Base-by-base conservation (phyloP, 164 flowering plant species). In the Aristolochia fimbriata region DNA sequence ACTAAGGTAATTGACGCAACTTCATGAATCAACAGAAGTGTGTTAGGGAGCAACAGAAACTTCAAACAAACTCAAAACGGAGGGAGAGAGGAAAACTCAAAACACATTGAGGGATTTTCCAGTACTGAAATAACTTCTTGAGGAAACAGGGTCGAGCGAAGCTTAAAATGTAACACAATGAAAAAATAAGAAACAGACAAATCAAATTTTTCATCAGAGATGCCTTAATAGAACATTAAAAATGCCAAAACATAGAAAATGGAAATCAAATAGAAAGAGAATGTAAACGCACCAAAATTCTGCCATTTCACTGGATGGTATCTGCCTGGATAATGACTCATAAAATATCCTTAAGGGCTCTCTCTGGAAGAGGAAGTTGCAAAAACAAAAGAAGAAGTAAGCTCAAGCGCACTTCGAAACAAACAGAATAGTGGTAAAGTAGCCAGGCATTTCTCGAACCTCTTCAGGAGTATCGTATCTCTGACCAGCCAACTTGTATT, bases 261-360 rank as follows among this genome's bases (percentile, higher is more conserved):
- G 4, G 30, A 1, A 49, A 24, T 30, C 16, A 12, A 48, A 17
- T 27, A 43, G 52, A 47, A n/a, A 49, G 9, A 45, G 22, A 50
- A 15, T 51, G 49, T 22, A 2, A 61, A 68, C 94, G 65, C 68
- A 93, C 97, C 99, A 93, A 71, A 93, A 81, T 65, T 86, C 97
- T 47, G 96, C 99, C 99, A 93, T 93, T 78, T 90, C 95, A 70
- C 97, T 93, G 9, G 87, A 78, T 4, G 99, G 99, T 61, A 88
- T 90, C 76, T 93, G 99, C 67, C 85, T 67, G 3, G 81, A 86
- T 57, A 90, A 66, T 0, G 97, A 88, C 60, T 87, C 97, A 20
- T 93, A 93, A 74, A 93, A 93, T 67, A 93, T 90, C 78, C 97
- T 75, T 68, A 88, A 65, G 15, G 97, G 99, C 61, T 93, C 98